Evolutionary conservation across 2,329 filamentous ascomycete species (phyloP), one percentile per base, ranked within the genome.

Genomic region (Colletotrichum noveboracense): DNA sequence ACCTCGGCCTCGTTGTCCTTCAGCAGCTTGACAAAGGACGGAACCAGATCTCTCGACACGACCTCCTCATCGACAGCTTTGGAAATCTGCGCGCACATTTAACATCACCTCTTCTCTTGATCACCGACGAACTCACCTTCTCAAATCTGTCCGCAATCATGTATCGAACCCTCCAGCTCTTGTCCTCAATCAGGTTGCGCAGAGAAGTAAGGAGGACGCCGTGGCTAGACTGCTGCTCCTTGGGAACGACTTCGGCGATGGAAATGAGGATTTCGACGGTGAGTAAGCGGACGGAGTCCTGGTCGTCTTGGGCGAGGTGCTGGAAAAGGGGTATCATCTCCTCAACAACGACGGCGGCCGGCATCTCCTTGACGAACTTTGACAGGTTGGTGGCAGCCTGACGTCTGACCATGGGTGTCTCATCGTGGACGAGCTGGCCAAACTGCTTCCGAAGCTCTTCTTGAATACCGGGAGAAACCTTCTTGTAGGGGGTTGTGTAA

Each of bases 261-360:
- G 96, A 94, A 82, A 98, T 98, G 80, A 99, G 91, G 78, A 98
- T 95, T 83, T 99, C 96, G 56, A 99, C 97, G 1, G 97, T 99
- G 83, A 99, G 89, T 81, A 99, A 89, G 78, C 97, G 94, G 78
- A 99, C 97, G 82, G 96, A 98, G 86, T 99, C 97, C 87, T 99
- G 97, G 84, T 99, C 97, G 83, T 99, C 97, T 81, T 94, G 93
- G 68, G 96, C 96, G 78, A 99, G 93, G 86, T 98, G 96, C 87
- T 98, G 96, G 88, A 99, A 99, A 79, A 98, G 91, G 83, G 96
- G 95, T 88, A 99, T 98, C 95, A 99, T 98, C 88, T 99, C 97
- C 73, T 98, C 95, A 81, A 99, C 95, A 80, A 98, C 95, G 80
- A 98, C 93, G 74, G 94, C 90, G 62, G 96, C 93, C 60, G 95